Conservation (phyloP, 208 protist genomes). For the Wallacemonas sp. region DNA sequence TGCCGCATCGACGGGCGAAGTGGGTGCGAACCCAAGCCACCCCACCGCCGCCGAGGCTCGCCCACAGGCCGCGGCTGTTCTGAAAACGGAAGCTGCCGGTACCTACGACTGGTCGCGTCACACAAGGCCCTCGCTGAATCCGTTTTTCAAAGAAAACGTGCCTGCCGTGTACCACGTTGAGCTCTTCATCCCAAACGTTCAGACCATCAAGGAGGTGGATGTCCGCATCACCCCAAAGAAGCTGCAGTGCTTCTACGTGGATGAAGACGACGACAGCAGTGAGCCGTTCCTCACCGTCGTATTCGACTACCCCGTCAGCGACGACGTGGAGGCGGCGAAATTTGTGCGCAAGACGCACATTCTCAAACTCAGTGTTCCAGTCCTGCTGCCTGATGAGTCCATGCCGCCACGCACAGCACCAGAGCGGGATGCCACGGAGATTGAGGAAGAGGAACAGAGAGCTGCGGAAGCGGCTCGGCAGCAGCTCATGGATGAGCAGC, state of each 20-base stretch:
- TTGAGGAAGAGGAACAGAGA: slow-evolving; percentile 69
- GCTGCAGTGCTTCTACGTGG: slow-evolving; percentile 66
- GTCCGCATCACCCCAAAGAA: slow-evolving; percentile 49
- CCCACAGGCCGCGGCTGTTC: slow-evolving; percentile 26
- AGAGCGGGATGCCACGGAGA: slow-evolving; percentile 55
- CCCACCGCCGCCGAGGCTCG: background rate
- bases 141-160: slow-evolving; percentile 75
- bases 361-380: slow-evolving; percentile 58
- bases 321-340: slow-evolving; percentile 61
- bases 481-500: slow-evolving; percentile 29
- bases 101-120: slow-evolving; percentile 82
- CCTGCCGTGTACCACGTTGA: slow-evolving; percentile 58
- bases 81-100: slow-evolving; percentile 43
- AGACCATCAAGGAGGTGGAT: slow-evolving; percentile 80
- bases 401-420: slow-evolving; percentile 32
- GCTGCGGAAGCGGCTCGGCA: slow-evolving; percentile 27
- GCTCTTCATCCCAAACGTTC: slow-evolving; percentile 70
- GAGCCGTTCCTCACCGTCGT: slow-evolving; percentile 57
- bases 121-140: slow-evolving; percentile 57
- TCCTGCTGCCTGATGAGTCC: slow-evolving; percentile 81
- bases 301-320: slow-evolving; percentile 80
- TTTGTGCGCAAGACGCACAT: slow-evolving; percentile 72
- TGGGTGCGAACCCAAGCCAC: background rate
- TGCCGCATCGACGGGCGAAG: background rate
- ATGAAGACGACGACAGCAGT: slow-evolving; percentile 22